phyloP scores from a whole-genome alignment of 805 yeast species.

The Pichia deserticola region DNA sequence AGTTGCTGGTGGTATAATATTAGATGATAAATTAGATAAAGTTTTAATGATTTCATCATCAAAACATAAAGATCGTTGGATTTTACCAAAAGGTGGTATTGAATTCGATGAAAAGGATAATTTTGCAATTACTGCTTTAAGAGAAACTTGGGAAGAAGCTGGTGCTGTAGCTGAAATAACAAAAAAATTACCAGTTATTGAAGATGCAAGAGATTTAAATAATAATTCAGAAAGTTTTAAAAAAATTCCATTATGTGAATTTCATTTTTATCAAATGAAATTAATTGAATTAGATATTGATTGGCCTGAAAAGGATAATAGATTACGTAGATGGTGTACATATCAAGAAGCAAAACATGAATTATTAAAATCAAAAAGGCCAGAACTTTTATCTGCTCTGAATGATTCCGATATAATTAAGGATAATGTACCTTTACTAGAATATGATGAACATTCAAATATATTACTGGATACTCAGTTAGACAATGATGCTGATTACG shows the following conservation, averaged over 20 bases:
- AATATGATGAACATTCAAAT: constrained; percentile 1
- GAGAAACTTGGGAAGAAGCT: constrained; percentile 98
- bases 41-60: constrained; percentile 77
- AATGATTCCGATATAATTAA: constrained; percentile 45
- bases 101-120: constrained; percentile 68
- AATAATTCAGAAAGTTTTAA: not conserved
- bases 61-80: constrained; percentile 66
- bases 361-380: constrained; percentile 48
- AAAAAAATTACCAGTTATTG: constrained; percentile 53
- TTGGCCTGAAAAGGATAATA: constrained; percentile 68
- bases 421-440: constrained; percentile 18
- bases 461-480: constrained; percentile 2
- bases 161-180: constrained; percentile 68
- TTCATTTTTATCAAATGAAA: constrained; percentile 76
- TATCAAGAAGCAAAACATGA: constrained; percentile 61
- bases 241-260: constrained; percentile 64
- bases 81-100: constrained; percentile 93
- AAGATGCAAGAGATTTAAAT: constrained; percentile 33
- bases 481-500: constrained; percentile 5
- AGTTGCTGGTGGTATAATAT: constrained; percentile 88
- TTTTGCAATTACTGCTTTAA: constrained; percentile 46
- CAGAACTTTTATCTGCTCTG: constrained; percentile 60
- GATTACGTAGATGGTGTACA: constrained; percentile 71
- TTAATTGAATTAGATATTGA: constrained; percentile 45
- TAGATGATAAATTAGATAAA: constrained; percentile 46